Percentiles rank a stretch among this genome's conserved stretches.
Conservation (phyloP, 2,329 filamentous ascomycete species). For the Microdochium nivale region DNA sequence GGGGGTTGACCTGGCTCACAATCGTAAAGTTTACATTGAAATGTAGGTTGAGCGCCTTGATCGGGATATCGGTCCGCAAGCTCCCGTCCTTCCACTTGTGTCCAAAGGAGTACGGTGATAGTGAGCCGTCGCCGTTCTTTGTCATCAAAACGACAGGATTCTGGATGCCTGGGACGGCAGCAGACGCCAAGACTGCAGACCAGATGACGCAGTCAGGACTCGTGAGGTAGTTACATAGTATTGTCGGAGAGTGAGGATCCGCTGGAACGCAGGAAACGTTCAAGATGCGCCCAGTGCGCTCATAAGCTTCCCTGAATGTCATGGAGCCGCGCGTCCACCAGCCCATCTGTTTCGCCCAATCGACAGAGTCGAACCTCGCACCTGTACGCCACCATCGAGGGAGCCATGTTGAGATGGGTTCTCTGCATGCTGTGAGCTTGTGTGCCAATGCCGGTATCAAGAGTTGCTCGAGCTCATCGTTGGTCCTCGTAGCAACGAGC, state of each 20-base stretch:
- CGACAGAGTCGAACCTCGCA: slow-evolving; percentile 84
- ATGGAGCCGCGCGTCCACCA: slow-evolving; percentile 91
- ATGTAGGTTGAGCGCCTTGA: slow-evolving; percentile 88
- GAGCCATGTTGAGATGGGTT: slow-evolving; percentile 67
- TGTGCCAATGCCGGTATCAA: slow-evolving; percentile 80
- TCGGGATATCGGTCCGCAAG: slow-evolving; percentile 86
- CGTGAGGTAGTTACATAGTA: slow-evolving; percentile 91
- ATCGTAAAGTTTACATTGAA: slow-evolving; percentile 99
- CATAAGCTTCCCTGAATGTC: slow-evolving; percentile 92
- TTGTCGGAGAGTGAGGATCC: slow-evolving; percentile 85
- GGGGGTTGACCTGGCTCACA: slow-evolving; percentile 82
- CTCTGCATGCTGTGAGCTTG: slow-evolving; percentile 77
- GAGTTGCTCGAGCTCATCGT: slow-evolving; percentile 79
- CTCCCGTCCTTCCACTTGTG: slow-evolving; percentile 99
- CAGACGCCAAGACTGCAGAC: slow-evolving; percentile 91
- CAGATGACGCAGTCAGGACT: slow-evolving; percentile 96
- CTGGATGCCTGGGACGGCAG: slow-evolving; percentile 89
- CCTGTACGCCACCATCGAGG: slow-evolving; percentile 86
- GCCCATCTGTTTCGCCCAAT: slow-evolving; percentile 76
- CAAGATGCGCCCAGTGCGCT: slow-evolving; percentile 85
- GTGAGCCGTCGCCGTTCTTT: slow-evolving; percentile 67
- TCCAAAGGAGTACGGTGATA: slow-evolving; percentile 89
- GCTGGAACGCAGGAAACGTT: slow-evolving; percentile 95
- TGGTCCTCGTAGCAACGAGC: slow-evolving; percentile 78
- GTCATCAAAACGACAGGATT: slow-evolving; percentile 93